Evolutionary conservation across 495 filamentous ascomycete species (phyloP), one percentile per base, ranked within the genome.

Genomic region (Oleoguttula mirabilis): DNA sequence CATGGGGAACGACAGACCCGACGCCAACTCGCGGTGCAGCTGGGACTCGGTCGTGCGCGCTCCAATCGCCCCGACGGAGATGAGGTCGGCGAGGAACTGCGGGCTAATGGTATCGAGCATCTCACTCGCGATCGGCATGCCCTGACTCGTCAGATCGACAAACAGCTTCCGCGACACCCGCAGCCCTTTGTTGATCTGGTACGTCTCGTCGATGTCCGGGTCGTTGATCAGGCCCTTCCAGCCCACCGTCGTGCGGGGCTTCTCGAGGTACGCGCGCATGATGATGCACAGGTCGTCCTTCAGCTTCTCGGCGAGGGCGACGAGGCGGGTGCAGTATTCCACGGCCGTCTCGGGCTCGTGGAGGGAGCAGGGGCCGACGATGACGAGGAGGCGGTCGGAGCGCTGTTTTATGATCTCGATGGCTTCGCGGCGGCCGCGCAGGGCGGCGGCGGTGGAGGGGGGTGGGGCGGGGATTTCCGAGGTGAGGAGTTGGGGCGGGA

Each of bases 211-310:
- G 61, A 98, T 93, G 52, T 98, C 90, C 1, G 90, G 90, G 56
- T 98, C 90, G 64, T 98, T 98, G 70, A 98, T 95, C 52, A 98
- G 72, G 21, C 90, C 90, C 66, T 98, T 98, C 90, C 90, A 98
- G 54, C 90, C 90, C 25, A 98, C 90, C 1, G 90, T 98, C n/a
- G 90, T 98, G 30, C 90, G 80, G 21, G 90, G 90, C 70, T 98
- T 98, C 73, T 98, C 90, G 16, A 98, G 82, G 70, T 98, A 98
- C 58, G 90, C 86, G 46, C 90, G 84, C 90, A 98, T 98, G 59
- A 98, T 79, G 57, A 98, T 79, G 51, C 76, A 79, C 24, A 98
- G 71, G 59, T 96, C 88, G 48, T 78, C 75, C 43, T 75, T 73
- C 36, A 94, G 77, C 64, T 78, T 80, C 21, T 75, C 69, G 21